phyloP scores from a whole-genome alignment of 768 basidiomycete species.

The Macrolepiota albuminosa region DNA sequence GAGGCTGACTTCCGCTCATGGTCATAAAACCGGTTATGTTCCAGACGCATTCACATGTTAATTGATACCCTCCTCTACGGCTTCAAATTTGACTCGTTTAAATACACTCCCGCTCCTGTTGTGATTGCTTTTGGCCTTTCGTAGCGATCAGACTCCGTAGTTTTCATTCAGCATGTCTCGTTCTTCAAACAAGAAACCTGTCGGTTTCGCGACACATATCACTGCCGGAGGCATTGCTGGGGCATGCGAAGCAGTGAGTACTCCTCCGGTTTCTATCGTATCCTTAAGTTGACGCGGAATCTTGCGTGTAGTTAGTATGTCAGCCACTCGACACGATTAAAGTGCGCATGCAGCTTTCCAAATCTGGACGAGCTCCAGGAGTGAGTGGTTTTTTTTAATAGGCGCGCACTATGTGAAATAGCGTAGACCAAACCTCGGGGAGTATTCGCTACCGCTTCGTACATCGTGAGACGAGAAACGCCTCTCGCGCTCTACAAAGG shows the following conservation, averaged over 20 bases:
- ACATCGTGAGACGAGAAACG: conserved; percentile 88
- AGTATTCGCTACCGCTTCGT: conserved; percentile 84
- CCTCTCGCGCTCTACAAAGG: conserved; percentile 97
- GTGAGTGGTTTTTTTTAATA: conserved; percentile 45
- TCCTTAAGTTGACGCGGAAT: not conserved
- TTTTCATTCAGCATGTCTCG: conserved; percentile 40
- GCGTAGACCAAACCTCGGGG: conserved; percentile 85
- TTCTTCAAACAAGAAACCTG: conserved; percentile 63
- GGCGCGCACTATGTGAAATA: conserved; percentile 1
- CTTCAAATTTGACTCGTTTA: conserved; percentile 5
- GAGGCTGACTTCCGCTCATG: conserved; percentile 3
- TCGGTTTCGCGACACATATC: conserved; percentile 85
- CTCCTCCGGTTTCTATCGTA: not conserved
- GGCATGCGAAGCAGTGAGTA: conserved; percentile 82
- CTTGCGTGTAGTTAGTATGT: conserved; percentile 55
- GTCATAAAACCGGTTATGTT: conserved; percentile 17
- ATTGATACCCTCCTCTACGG: conserved; percentile 6
- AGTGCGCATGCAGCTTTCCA: conserved; percentile 98
- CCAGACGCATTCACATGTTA: conserved; percentile 22
- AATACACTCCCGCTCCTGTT: not conserved
- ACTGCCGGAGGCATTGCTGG: conserved; percentile 94
- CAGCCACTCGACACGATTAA: conserved; percentile 99
- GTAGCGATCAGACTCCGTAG: not conserved
- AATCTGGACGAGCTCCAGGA: conserved; percentile 71
- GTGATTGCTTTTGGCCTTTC: conserved; percentile 11